Conservation (phyloP, 768 basidiomycete species). For the Pleurotus tuoliensis region DNA sequence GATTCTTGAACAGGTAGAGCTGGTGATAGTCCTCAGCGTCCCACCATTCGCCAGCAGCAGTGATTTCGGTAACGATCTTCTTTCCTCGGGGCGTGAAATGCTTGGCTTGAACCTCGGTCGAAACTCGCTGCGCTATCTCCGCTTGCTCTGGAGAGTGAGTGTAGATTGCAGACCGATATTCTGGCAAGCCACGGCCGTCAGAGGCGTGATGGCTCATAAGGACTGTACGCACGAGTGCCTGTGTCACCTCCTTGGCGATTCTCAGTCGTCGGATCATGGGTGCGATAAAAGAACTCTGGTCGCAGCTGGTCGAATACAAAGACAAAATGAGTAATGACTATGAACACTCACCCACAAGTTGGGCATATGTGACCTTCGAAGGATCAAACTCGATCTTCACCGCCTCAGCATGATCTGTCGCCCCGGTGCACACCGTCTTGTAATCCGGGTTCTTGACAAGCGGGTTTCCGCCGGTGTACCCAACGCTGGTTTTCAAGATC, state of each 20-base stretch:
- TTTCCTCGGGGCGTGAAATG: slow-evolving; percentile 70
- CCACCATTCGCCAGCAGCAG: slow-evolving; percentile 71
- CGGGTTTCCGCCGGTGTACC: slow-evolving; percentile 72
- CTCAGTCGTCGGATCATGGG: slow-evolving; percentile 86
- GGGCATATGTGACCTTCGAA: slow-evolving; percentile 67
- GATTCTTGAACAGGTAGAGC: slow-evolving; percentile 79
- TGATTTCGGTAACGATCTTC: slow-evolving; percentile 78
- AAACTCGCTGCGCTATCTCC: slow-evolving; percentile 69
- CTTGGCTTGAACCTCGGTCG: slow-evolving; percentile 78
- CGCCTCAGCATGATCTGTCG: slow-evolving; percentile 88
- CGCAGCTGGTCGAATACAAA: not conserved
- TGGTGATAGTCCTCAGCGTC: slow-evolving; percentile 84
- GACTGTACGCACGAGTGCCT: slow-evolving; percentile 64
- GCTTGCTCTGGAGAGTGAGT: slow-evolving; percentile 70
- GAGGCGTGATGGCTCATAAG: too few species aligned
- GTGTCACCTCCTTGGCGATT: slow-evolving; percentile 75
- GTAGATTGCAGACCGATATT: slow-evolving; percentile 95
- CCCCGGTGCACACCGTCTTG: slow-evolving; percentile 70
- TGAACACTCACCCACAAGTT: slow-evolving; percentile 72
- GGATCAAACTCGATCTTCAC: slow-evolving; percentile 86
- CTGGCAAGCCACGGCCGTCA: slow-evolving; percentile 28
- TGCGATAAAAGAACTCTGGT: slow-evolving; percentile 90
- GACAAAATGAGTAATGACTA: not conserved
- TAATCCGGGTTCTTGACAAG: slow-evolving; percentile 61
- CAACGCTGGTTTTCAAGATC: slow-evolving; percentile 70